phyloP scores from a whole-genome alignment of 805 yeast genomes.

The Brettanomyces sp. region DNA sequence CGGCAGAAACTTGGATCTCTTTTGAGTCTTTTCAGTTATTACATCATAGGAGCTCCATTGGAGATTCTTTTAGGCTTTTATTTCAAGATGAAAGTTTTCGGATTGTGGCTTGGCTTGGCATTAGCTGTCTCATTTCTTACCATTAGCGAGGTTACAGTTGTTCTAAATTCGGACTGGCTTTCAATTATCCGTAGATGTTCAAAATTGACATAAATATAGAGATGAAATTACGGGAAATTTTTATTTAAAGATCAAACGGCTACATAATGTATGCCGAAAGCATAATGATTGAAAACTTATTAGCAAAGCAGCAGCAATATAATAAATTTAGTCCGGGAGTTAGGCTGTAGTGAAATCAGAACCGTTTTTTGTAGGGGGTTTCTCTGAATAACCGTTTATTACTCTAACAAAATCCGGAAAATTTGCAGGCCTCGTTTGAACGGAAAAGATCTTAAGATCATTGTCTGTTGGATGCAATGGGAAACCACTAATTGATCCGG shows the following conservation, averaged over 20 bases:
- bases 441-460: background rate
- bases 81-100: constrained; percentile 29
- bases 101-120: constrained; percentile 40
- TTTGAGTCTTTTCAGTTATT: constrained; percentile 36
- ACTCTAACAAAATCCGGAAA: constrained; percentile 10
- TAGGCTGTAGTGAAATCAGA: no score
- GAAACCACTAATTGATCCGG: constrained; percentile 8
- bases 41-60: constrained; percentile 39
- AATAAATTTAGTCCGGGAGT: no score
- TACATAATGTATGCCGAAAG: no score
- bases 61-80: constrained; percentile 36
- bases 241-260: no score
- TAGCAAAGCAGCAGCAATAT: no score
- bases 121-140: constrained; percentile 34
- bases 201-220: constrained; percentile 4
- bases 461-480: background rate
- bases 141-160: constrained; percentile 30
- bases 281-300: no score
- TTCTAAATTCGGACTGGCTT: constrained; percentile 44
- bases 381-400: background rate
- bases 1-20: constrained; percentile 44
- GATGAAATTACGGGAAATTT: background rate
- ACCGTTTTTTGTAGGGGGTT: no score
- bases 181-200: constrained; percentile 29
- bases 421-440: constrained; percentile 1